Percentiles rank a stretch among this genome's conserved stretches.
These are phyloP conservation scores for Yarrowia sp. DNA, from an alignment of 805 yeast species.

Conservation along the genomic window DNA sequence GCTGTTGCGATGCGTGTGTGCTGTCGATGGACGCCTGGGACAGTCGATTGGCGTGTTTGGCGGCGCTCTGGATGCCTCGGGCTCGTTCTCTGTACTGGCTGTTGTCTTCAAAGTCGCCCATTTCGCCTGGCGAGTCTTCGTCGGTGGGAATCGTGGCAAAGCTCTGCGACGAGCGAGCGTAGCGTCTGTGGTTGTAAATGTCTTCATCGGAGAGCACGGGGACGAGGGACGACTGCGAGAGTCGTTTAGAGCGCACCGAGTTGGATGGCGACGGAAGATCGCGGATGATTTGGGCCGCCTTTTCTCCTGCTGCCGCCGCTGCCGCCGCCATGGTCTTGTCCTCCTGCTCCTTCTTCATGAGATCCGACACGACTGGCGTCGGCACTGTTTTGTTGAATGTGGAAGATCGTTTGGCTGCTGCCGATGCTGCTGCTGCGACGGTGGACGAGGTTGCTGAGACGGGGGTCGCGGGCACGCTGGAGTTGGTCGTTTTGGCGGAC, in stretches of 20 bases:
- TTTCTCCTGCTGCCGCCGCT: not conserved
- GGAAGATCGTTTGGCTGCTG: conserved; percentile 21
- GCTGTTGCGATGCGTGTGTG: not conserved
- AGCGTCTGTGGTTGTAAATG: not conserved
- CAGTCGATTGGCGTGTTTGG: conserved; percentile 21
- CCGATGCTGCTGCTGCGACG: conserved; percentile 18
- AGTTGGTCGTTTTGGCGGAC: not conserved
- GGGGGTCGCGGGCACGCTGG: not conserved
- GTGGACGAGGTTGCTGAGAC: not conserved
- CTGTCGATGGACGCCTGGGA: conserved; percentile 20
- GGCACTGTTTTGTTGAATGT: conserved; percentile 22
- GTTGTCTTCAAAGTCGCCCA: conserved; percentile 20
- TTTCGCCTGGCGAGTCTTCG: conserved; percentile 21
- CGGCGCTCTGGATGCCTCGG: conserved; percentile 19
- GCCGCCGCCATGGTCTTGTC: not conserved
- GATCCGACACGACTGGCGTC: conserved; percentile 17
- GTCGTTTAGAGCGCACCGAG: conserved; percentile 14
- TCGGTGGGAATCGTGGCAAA: conserved; percentile 20
- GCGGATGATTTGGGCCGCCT: not conserved
- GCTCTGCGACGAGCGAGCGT: conserved; percentile 13
- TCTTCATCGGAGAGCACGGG: conserved; percentile 23
- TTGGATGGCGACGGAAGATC: conserved; percentile 16
- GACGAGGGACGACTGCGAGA: conserved; percentile 8
- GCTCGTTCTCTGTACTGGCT: not conserved
- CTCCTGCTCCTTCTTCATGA: conserved; percentile 12